phyloP scores from a whole-genome alignment of 352 stramenopile genomes.

The Albugo laibachii region DNA sequence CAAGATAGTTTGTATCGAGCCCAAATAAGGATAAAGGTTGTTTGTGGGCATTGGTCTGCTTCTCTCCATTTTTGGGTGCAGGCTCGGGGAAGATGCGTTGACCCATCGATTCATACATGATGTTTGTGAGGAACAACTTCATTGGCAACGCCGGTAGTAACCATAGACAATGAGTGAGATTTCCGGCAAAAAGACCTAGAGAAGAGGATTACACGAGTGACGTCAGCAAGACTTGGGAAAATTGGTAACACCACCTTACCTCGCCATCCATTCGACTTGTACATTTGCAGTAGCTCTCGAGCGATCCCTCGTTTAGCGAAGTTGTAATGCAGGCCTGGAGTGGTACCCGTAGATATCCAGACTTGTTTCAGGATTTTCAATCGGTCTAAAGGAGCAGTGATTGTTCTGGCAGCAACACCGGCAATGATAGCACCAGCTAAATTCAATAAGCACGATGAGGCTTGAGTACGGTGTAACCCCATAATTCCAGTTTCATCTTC shows the following conservation, averaged over 20 bases:
- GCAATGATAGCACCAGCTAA: conserved; percentile 33
- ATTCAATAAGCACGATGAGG: conserved; percentile 16
- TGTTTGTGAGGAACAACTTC: conserved; percentile 42
- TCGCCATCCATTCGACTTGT: too few relatives aligned
- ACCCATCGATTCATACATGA: too few relatives aligned
- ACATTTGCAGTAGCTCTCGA: too few relatives aligned
- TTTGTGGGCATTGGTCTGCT: too few relatives aligned
- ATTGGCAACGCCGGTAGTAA: conserved; percentile 58
- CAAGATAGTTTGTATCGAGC: conserved; percentile 22
- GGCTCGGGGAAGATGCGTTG: too few relatives aligned
- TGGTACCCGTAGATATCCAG: not conserved
- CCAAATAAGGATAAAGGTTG: too few relatives aligned
- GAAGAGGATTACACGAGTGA: not conserved
- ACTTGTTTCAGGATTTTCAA: conserved; percentile 74
- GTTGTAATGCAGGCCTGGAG: not conserved
- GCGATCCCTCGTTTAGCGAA: too few relatives aligned
- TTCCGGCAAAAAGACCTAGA: conserved; percentile 49
- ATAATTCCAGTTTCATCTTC: not conserved
- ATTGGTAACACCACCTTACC: too few relatives aligned
- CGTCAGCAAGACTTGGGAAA: too few relatives aligned
- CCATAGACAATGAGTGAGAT: conserved; percentile 64
- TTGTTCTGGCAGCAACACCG: conserved; percentile 35
- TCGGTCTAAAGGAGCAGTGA: conserved; percentile 48
- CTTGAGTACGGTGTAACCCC: conserved; percentile 13
- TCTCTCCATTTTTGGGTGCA: too few relatives aligned